phyloP scores from a whole-genome alignment of 257 asterid genomes.

The Linaria vulgaris region DNA sequence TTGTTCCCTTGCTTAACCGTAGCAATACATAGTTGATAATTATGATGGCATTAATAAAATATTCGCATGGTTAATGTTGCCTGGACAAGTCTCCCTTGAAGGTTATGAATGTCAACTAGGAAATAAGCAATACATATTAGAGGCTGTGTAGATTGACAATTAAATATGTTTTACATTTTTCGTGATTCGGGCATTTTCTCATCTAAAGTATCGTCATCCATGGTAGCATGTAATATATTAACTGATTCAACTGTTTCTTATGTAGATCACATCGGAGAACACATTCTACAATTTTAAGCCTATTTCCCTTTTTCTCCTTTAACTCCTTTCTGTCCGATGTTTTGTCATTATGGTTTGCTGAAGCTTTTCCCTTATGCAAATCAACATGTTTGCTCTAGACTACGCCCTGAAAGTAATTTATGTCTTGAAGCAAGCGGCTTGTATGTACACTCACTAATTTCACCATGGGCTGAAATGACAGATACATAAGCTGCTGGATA shows the following conservation, averaged over 20 bases:
- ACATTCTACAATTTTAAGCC: constrained; percentile 10
- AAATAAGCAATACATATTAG: not conserved
- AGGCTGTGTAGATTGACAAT: not conserved
- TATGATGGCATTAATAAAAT: constrained; percentile 15
- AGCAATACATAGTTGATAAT: not conserved
- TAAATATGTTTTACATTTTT: constrained; percentile 2
- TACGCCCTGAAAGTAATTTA: no score
- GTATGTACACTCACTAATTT: constrained; percentile 31
- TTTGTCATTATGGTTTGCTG: constrained; percentile 8
- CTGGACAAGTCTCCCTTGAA: not conserved
- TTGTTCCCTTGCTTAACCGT: not conserved
- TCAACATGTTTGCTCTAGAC: not conserved
- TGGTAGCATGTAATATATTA: not conserved
- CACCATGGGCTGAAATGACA: constrained; percentile 48
- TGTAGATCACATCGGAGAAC: constrained; percentile 8
- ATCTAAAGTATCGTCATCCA: not conserved
- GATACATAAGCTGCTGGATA: constrained; percentile 76
- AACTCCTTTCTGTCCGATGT: not conserved
- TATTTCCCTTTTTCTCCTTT: constrained; percentile 1
- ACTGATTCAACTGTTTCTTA: not conserved
- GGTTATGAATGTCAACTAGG: not conserved
- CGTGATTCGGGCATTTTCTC: not conserved
- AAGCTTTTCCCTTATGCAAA: constrained; percentile 8
- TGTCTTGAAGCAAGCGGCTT: no score
- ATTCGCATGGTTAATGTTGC: not conserved